Evolutionary conservation across 176 grass and related monocot genomes (phyloP).

Genomic region (Oryza longistaminata): DNA sequence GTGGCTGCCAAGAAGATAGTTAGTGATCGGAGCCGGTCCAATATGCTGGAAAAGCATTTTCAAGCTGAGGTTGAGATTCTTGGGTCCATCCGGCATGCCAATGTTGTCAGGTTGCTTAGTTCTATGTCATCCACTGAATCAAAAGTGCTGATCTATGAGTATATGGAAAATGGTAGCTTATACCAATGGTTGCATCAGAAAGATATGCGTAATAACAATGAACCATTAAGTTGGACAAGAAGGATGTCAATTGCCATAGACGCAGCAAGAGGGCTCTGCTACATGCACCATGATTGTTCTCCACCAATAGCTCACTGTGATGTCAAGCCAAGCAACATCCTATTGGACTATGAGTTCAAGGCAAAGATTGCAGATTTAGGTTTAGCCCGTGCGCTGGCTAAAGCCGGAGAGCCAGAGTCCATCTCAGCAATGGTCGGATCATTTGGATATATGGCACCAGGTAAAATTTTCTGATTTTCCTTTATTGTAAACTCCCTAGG

Average conservation of each 20-base stretch:
- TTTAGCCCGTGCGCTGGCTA: slow-evolving; percentile 34
- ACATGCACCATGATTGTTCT: slow-evolving; percentile 49
- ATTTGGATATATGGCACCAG: slow-evolving; percentile 72
- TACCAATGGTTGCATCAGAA: slow-evolving; percentile 53
- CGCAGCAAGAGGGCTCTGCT: slow-evolving; percentile 47
- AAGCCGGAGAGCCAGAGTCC: slow-evolving; percentile 36
- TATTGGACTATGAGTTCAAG: slow-evolving; percentile 42
- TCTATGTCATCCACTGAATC: slow-evolving; percentile 43
- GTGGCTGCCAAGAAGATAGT: slow-evolving; percentile 62
- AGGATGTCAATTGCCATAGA: slow-evolving; percentile 53
- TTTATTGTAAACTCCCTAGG: too few relatives aligned
- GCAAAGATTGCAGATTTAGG: slow-evolving; percentile 61
- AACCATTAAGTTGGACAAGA: slow-evolving; percentile 39
- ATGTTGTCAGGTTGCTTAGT: slow-evolving; percentile 58
- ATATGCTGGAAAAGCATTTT: slow-evolving; percentile 49
- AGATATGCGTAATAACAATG: not conserved
- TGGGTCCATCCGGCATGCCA: slow-evolving; percentile 52
- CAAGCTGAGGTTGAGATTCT: slow-evolving; percentile 56
- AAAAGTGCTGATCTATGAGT: slow-evolving; percentile 64
- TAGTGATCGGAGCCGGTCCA: not conserved
- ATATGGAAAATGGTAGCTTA: slow-evolving; percentile 57
- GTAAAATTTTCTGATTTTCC: slow-evolving; percentile 5
- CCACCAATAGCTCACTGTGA: slow-evolving; percentile 53
- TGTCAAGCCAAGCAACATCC: slow-evolving; percentile 63
- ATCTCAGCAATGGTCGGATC: slow-evolving; percentile 45